Base-by-base conservation (phyloP, 345 rosid species). In the Excoecaria agallocha region DNA sequence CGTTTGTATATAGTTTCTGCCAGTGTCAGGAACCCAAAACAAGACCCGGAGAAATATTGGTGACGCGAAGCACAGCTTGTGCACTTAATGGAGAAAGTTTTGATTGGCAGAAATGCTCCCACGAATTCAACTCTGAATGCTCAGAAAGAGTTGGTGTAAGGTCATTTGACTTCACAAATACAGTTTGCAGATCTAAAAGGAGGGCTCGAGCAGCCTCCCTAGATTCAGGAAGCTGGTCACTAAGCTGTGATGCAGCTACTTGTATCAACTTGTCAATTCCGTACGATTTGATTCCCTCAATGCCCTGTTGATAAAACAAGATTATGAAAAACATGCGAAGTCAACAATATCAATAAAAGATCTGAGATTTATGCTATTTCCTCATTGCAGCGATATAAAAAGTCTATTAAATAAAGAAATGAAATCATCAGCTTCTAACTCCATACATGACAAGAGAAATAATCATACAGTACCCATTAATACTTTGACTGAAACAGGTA, bases 161-260 rank as follows among this genome's bases (percentile, higher is more conserved):
- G 38, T 74, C 74, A 11, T 76, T 81, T 41, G 87, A 85, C 77
- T 89, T 87, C 82, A 87, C 92, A 37, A 88, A 92, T 12, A 84
- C 93, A 54, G 82, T 81, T 81, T 92, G 94, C 75, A 94, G 86
- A 77, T 92, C 92, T 84, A 92, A 75, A 46, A 94, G 93, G 77
- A 90, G 94, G 25, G 87, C 70, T 46, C 98, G 86, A 68, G 98
- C 97, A 80, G 97, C 97, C 82, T 92, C 98, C 70, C 97, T 88
- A 13, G 98, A 94, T 75, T 88, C 98, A 16, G 97, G 98, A 79
- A 94, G 98, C 76, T 92, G 91, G 84, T 92, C 98, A 17, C 92
- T 91, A 30, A 94, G 97, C 78, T 94, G 97, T 63, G 94, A 88
- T 12, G 97, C 93, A 54, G 93, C 97, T 45, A 88, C 84, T 81